Conservation (phyloP, 2,329 filamentous ascomycete genomes). For the Monilinia fructicola region DNA sequence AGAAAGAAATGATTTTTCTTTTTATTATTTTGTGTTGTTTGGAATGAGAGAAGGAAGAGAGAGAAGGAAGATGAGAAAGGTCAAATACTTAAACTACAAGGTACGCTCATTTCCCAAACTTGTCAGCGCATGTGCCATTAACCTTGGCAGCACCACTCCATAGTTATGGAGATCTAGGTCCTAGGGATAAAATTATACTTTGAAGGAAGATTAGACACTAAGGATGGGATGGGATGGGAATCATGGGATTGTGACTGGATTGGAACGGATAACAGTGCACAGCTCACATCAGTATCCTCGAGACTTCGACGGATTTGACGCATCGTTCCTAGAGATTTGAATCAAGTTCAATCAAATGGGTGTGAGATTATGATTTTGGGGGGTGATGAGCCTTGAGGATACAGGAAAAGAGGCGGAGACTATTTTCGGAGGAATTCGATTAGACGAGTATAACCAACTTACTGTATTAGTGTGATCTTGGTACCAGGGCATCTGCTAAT, state of each 20-base stretch:
- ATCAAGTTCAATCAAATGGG: too few species aligned
- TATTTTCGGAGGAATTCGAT: too few species aligned
- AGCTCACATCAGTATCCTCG: too few species aligned
- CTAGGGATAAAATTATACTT: slow-evolving; percentile 16
- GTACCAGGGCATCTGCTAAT: too few species aligned
- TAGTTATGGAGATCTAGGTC: slow-evolving; percentile 6
- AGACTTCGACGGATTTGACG: too few species aligned
- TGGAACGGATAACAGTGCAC: neutral
- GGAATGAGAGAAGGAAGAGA: neutral
- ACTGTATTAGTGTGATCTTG: too few species aligned
- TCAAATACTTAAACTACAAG: slow-evolving; percentile 7
- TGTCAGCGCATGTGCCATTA: slow-evolving; percentile 1
- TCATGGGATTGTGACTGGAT: neutral
- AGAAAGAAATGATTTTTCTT: neutral
- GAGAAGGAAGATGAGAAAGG: neutral
- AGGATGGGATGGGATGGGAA: neutral
- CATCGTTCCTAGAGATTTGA: too few species aligned
- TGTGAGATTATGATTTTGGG: too few species aligned
- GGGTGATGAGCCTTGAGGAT: too few species aligned
- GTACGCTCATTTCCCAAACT: slow-evolving; percentile 8
- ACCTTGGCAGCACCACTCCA: slow-evolving; percentile 16
- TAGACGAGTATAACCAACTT: too few species aligned
- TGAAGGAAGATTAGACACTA: neutral
- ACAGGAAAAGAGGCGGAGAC: too few species aligned
- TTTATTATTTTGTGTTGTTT: slow-evolving; percentile 7